Percentiles rank a stretch among this genome's conserved stretches.
These are phyloP conservation scores for Aspergillus hortae DNA, from an alignment of 2,329 filamentous ascomycete species.

Conservation along the genomic window DNA sequence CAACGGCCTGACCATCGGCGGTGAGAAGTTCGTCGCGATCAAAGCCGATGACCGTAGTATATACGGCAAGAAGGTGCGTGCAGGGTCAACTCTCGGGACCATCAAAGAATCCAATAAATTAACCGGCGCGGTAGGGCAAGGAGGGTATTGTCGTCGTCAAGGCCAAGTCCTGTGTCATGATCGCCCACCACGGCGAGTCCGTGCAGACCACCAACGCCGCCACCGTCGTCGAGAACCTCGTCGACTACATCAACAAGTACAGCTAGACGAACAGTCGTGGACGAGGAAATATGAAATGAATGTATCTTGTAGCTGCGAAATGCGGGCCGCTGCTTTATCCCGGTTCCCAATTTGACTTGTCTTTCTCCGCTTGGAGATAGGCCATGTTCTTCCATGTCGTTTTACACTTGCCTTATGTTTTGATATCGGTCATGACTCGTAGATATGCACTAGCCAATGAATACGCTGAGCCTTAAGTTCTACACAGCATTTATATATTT, in stretches of 20 bases:
- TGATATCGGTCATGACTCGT: constrained; percentile 11
- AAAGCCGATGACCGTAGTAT: constrained; percentile 73
- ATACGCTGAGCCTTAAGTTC: neutral
- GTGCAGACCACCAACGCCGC: constrained; percentile 72
- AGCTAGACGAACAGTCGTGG: constrained; percentile 59
- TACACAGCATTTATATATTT: neutral
- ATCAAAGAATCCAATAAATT: neutral
- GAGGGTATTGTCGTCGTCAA: constrained; percentile 79
- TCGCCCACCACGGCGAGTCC: constrained; percentile 78
- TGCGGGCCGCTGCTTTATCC: constrained; percentile 8
- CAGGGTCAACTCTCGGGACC: neutral
- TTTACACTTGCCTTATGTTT: constrained; percentile 2
- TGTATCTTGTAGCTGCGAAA: constrained; percentile 8
- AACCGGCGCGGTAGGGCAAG: constrained; percentile 57
- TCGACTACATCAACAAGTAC: constrained; percentile 70
- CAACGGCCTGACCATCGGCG: constrained; percentile 71
- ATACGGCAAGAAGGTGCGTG: constrained; percentile 76
- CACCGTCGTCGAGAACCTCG: constrained; percentile 75
- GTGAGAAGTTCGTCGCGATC: constrained; percentile 74
- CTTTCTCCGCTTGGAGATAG: neutral
- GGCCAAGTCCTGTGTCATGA: constrained; percentile 81
- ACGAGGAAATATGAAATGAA: constrained; percentile 13
- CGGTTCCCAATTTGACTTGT: constrained; percentile 12
- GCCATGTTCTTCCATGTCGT: constrained; percentile 6
- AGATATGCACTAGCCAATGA: constrained; percentile 19